phyloP scores from a whole-genome alignment of 495 filamentous ascomycete species.

The Poronia punctata region DNA sequence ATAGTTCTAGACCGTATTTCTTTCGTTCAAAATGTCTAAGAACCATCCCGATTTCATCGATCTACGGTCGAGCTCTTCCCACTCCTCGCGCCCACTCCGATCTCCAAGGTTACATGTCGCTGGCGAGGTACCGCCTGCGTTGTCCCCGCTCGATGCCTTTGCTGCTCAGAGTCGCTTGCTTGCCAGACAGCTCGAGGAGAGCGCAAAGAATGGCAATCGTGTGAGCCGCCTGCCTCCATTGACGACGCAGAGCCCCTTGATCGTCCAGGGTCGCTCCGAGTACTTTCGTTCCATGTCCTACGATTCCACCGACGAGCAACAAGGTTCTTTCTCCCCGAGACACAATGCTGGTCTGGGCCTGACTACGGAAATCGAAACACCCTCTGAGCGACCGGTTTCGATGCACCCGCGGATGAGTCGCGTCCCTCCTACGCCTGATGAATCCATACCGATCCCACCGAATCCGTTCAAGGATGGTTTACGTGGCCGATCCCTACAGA shows the following conservation, averaged over 20 bases:
- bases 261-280: constrained; percentile 63
- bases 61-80: constrained; percentile 55
- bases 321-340: constrained; percentile 22
- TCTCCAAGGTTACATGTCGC: constrained; percentile 72
- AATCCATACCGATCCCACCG: constrained; percentile 35
- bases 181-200: constrained; percentile 79
- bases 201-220: constrained; percentile 58
- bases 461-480: constrained; percentile 26
- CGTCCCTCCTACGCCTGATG: constrained; percentile 48
- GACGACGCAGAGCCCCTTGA: constrained; percentile 60
- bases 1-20: background rate
- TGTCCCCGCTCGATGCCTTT: constrained; percentile 93
- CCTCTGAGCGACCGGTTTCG: constrained; percentile 56
- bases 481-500: constrained; percentile 25
- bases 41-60: constrained; percentile 54
- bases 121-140: constrained; percentile 82
- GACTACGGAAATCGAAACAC: constrained; percentile 50
- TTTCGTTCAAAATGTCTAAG: constrained; percentile 38
- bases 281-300: constrained; percentile 61
- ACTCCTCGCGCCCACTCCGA: constrained; percentile 46
- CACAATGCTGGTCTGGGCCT: constrained; percentile 35
- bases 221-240: constrained; percentile 80
- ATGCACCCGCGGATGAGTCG: constrained; percentile 68
- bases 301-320: constrained; percentile 36
- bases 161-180: constrained; percentile 81